Base-by-base conservation (phyloP, 2,329 filamentous ascomycete genomes). In the Herpotrichia juniperi region DNA sequence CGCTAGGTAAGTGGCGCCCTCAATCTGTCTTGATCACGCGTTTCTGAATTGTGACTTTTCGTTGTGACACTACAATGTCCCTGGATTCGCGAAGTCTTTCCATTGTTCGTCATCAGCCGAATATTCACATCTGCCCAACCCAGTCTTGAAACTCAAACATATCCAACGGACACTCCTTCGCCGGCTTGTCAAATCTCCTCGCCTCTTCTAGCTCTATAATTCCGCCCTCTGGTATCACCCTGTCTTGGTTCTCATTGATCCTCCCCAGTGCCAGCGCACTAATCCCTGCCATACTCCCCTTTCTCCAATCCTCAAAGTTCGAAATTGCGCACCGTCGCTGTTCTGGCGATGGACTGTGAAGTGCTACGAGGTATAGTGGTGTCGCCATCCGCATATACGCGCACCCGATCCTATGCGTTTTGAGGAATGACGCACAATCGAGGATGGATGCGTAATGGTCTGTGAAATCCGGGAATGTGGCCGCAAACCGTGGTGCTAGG, bases 371-470 rank as follows among this genome's bases (percentile, higher is more conserved):
- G 24, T 67, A 62, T 1, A 71, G 43, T 16, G 68, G 66, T 7
- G 61, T 60, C 5, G 64, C 62, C 59, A 71, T 68, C 10, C 69
- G 62, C 62, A 69, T 71, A 30, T 65, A 69, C 26, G 66, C 63
- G 43, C 59, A 64, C 0, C 66, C 67, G 26, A 67, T 62, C 14
- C 42, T 55, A 14, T 57, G 32, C 3, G 55, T 52, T 4, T 59
- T 46, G n/a, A 68, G 42, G 44, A 60, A 64, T n/a, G 24, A 37
- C 10, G 63, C 59, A 11, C 56, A 62, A 11, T 64, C 50, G 12
- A 71, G 19, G 34, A 71, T 64, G 16, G 46, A 48, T n/a, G 37
- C 30, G 21, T 50, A 61, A 35, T 62, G 42, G 26, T 66, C 60
- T 9, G 32, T 53, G 14, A 55, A 44, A 19, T 61, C 53, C 1